Conservation (phyloP, 805 yeast species). For the Kluyveromyces nonfermentans region DNA sequence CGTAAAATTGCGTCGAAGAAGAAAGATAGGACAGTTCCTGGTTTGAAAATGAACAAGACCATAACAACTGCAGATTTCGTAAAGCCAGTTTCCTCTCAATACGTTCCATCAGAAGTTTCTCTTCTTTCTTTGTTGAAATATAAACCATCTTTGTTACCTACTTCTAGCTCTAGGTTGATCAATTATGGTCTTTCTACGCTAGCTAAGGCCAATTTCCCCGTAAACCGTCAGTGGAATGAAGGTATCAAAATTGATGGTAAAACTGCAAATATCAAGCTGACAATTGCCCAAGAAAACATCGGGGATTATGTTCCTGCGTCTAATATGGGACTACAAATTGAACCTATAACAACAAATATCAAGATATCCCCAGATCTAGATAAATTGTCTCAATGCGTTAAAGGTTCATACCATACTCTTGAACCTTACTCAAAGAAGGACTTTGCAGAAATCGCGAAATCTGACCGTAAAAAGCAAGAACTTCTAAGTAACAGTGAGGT, state of each 20-base stretch:
- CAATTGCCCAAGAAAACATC: constrained; percentile 49
- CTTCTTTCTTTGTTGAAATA: constrained; percentile 19
- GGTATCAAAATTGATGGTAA: constrained; percentile 9
- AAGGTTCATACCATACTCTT: constrained; percentile 17
- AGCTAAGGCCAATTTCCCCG: constrained; percentile 19
- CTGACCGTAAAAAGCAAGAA: constrained; percentile 10
- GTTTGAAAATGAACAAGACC: constrained; percentile 2
- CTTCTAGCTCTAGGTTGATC: constrained; percentile 13
- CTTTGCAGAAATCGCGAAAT: constrained; percentile 13
- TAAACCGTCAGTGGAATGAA: constrained; percentile 16
- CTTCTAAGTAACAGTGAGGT: constrained; percentile 14
- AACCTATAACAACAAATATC: constrained; percentile 19
- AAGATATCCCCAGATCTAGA: constrained; percentile 8
- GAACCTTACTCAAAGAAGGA: constrained; percentile 6
- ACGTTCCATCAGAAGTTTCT: constrained; percentile 19
- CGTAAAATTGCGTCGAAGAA: background rate
- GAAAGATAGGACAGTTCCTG: constrained; percentile 11
- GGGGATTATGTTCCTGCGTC: constrained; percentile 65
- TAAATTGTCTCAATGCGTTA: constrained; percentile 11
- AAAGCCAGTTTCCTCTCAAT: constrained; percentile 6
- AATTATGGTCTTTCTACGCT: constrained; percentile 15
- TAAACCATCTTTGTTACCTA: constrained; percentile 14
- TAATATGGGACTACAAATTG: constrained; percentile 18
- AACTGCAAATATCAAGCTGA: constrained; percentile 8
- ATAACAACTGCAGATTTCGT: background rate